Base-by-base conservation (phyloP, 208 protist genomes). In the Crithidia sp. region DNA sequence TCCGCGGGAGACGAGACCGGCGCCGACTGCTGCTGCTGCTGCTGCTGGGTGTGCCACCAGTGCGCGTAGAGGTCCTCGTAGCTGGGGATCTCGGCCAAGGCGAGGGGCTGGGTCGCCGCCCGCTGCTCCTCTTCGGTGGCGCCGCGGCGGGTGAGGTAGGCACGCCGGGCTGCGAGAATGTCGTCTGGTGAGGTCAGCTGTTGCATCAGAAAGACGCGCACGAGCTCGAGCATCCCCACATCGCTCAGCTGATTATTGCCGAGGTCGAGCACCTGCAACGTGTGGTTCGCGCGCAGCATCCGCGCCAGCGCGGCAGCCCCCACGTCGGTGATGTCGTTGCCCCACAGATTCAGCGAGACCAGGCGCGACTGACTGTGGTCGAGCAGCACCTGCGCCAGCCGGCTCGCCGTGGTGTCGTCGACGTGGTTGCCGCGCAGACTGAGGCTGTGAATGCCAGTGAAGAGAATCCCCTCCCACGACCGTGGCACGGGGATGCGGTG, bases 361-460 rank as follows among this genome's bases (percentile, higher is more conserved):
- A 97, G 75, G 66, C 88, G 88, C 53, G 89, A 87, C 61, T 85
- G 79, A 2, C 82, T 80, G 69, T 94, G 82, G 44, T 66, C 52
- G 37, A 78, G 39, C 8, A 97, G 71, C 41, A 91, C 52, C 9
- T 77, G 67, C 16, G 83, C 83, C 54, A 96, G 87, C 19, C 73
- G 40, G 14, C 43, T 55, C 14, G 84, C 83, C 45, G 74, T 77
- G 5, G 68, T 77, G 72, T 95, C 90, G 56, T 76, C 78, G 70
- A 97, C 95, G 53, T 77, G 81, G 76, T 97, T 96, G 45, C 90
- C 93, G 37, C 93, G 85, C 40, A 97, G 80, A 59, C 89, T 94
- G 52, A 97, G 78, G 16, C 86, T 66, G 45, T 85, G 83, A 17
- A 97, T 78, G 50, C 84, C 84, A 39, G 88, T 95, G 68, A 90